Evolutionary conservation across 805 yeast species (phyloP), one percentile per base, ranked within the genome.

Genomic region (Scheffersomyces ergatensis): DNA sequence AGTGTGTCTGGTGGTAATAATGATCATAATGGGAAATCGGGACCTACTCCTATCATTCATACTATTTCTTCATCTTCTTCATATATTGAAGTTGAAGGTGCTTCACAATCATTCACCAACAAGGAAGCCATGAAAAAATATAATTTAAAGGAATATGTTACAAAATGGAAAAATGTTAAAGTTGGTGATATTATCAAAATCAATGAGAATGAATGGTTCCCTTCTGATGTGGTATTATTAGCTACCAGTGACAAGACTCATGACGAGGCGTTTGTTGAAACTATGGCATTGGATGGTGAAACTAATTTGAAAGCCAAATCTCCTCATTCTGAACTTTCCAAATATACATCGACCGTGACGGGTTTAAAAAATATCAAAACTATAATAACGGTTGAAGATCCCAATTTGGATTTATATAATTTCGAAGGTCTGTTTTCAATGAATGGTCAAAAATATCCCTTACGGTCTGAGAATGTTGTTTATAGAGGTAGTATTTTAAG

Each of bases 241-340:
- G 76, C 90, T 1, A 79, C 89, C 2, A 78, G 80, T 29, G 76
- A 75, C 34, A 44, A 40, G 46, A 89, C 84, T 30, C 77, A 82
- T 42, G 74, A 76, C 27, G 78, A 74, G 39, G 77, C 87, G 1
- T 87, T 79, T 48, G 81, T 90, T 15, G 99, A 93, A 60, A 93
- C 99, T 1, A 89, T 92, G 92, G 99, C 96, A 1, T 71, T 93
- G 36, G 99, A 93, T 63, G 99, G 99, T 37, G 99, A 93, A 62
- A 93, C 98, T 0, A 92, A 89, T 57, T 70, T 93, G 45, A 93
- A 93, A 60, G 74, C 86, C 6, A 82, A 79, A 51, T 65, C 67
- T 15, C 86, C 96, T 0, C 85, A 83, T 46, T 70, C 75, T 2
- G 86, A 82, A 45, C 50, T 92, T 2, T 72, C 82, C 31, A 74